phyloP scores from a whole-genome alignment of 1,284 basidiomycete genomes.

The Chondrostereum purpureum region DNA sequence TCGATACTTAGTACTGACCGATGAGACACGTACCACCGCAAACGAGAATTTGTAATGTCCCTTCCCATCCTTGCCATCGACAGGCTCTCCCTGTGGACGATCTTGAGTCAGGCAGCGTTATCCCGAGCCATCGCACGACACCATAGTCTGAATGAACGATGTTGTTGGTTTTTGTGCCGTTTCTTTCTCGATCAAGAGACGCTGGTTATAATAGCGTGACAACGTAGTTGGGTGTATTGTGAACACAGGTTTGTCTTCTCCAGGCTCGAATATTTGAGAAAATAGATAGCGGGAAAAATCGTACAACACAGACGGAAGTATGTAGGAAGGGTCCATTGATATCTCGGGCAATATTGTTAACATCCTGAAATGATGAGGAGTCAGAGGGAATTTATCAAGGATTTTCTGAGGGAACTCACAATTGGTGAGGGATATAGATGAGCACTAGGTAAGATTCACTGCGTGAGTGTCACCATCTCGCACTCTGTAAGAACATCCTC shows the following conservation, averaged over 20 bases:
- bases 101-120: no score
- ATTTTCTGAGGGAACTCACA: conserved; percentile 33
- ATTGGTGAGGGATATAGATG: conserved; percentile 62
- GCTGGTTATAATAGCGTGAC: conserved; percentile 41
- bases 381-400: neutral
- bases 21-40: no score
- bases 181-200: conserved; percentile 66
- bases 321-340: conserved; percentile 52
- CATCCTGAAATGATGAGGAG: conserved; percentile 19
- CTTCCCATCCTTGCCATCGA: no score
- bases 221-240: conserved; percentile 23
- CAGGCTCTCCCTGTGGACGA: no score
- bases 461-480: conserved; percentile 38
- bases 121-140: no score
- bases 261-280: conserved; percentile 59
- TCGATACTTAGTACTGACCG: no score
- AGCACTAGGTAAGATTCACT: conserved; percentile 25
- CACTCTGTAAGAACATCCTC: conserved; percentile 50
- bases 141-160: conserved; percentile 62
- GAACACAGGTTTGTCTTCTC: conserved; percentile 44
- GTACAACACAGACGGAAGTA: conserved; percentile 65
- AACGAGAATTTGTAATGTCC: no score
- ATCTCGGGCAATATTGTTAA: conserved; percentile 68
- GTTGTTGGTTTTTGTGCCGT: conserved; percentile 59
- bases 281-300: conserved; percentile 61